Evolutionary conservation across 306 rosid genomes (phyloP), one percentile per base, ranked within the genome.

Genomic region (Arachis hypogaea): DNA sequence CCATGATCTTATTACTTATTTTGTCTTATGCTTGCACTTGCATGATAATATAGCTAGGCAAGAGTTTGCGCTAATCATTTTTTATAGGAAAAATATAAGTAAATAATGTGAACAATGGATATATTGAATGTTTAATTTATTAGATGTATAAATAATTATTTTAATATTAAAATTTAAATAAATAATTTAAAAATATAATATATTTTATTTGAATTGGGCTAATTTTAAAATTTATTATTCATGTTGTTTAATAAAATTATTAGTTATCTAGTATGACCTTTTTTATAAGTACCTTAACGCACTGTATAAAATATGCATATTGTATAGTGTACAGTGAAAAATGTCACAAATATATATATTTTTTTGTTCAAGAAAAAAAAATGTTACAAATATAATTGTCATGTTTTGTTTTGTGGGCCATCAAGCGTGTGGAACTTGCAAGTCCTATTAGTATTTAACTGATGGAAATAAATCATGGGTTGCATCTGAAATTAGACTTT

Each of bases 401-500:
- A 33, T 4, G 6, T 5, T 68, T 45, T 7, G 54, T 50, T 41
- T 22, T 9, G 49, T 59, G 63, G 63, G n/a, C 43, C 59, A 28
- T 47, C 65, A 66, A 79, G 69, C 42, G 14, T n/a, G 30, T 73
- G 66, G 28, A 72, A 64, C 22, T 63, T 14, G 10, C 7, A 46
- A 30, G 11, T 45, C 67, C 22, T 29, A 7, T 2, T 9, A 14
- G 30, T 64, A 54, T 18, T 63, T 36, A 64, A 57, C 30, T 64
- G 22, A 58, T 12, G 44, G 30, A 82, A 64, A 43, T 54, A 62
- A 57, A 56, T 5, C 4, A 11, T 6, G 18, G 16, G 60, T 9
- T 7, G 78, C 10, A 79, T 76, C 69, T 45, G 7, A 82, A 47
- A 76, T 73, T 68, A 1, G 38, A 29, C 40, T 62, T 54, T 42